A percentile compares a stretch with the other conserved stretches of the same genome.
phyloP scores from a whole-genome alignment of 352 stramenopile genomes.

The Phytopythium oedochilum region DNA sequence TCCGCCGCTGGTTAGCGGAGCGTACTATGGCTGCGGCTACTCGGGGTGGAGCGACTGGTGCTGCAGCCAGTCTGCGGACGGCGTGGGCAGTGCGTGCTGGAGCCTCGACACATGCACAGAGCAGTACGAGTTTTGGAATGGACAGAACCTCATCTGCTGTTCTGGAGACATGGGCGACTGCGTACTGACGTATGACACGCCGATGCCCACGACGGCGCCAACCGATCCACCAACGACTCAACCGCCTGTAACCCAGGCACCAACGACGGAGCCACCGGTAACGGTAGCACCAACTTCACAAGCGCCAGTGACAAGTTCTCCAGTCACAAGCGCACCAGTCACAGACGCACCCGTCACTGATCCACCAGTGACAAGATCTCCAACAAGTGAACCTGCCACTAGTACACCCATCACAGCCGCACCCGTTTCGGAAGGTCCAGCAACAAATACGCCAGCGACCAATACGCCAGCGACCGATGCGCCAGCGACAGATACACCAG shows the following conservation, averaged over 20 bases:
- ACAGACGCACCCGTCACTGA: neutral
- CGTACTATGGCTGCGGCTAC: constrained; percentile 44
- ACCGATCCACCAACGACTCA: constrained; percentile 1
- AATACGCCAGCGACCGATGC: constrained; percentile 5
- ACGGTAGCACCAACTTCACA: neutral
- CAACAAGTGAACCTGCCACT: constrained; percentile 1
- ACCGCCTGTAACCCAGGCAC: neutral
- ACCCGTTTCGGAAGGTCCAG: no score
- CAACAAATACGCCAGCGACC: no score
- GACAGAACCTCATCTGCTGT: constrained; percentile 55
- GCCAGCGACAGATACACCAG: neutral
- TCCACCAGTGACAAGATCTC: neutral
- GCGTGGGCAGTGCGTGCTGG: constrained; percentile 31
- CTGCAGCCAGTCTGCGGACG: constrained; percentile 29
- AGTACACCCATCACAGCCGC: neutral
- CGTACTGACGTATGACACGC: constrained; percentile 25
- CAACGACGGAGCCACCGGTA: neutral
- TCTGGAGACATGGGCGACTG: constrained; percentile 22
- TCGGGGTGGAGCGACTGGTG: constrained; percentile 29
- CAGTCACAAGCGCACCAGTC: neutral
- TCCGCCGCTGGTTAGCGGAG: constrained; percentile 19
- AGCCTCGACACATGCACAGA: constrained; percentile 25
- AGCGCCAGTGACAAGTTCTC: neutral
- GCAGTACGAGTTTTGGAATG: constrained; percentile 26
- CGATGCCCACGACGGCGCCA: constrained; percentile 21